Evolutionary conservation across 306 rosid species (phyloP), one percentile per base, ranked within the genome.

Genomic region (Parietaria judaica): DNA sequence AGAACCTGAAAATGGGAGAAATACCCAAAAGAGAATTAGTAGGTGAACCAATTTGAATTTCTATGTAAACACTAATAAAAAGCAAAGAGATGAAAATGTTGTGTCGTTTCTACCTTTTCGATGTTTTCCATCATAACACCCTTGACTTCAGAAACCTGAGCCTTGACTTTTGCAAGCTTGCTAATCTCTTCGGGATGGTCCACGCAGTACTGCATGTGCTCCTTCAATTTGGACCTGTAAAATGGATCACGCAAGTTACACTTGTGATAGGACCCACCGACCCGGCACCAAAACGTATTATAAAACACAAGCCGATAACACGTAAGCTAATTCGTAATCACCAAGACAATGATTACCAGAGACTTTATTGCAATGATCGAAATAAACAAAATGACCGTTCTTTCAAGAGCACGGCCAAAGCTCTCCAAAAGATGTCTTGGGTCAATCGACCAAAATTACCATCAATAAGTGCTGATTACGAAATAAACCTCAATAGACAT

Each of bases 51-150:
- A n/a, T 31, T 17, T 7, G 12, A 23, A 23, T 15, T 38, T 5
- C 8, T 3, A 44, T 3, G 14, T 7, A 5, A 56, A 41, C 14
- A 38, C 11, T 41, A 37, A 52, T 7, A 16, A 63, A 46, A 51
- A 58, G 64, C 43, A 54, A 60, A 13, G 49, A 36, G 43, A 61
- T 48, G 35, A 61, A 49, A 23, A 12, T 15, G 14, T 23, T n/a
- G 9, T 45, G n/a, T 44, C 14, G 13, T 37, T 45, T 68, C 56
- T 72, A 70, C 96, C 94, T 92, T 88, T 68, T 88, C 99, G 66
- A 92, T 92, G 71, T 92, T 92, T 71, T 92, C 99, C 99, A 92
- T 88, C 99, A 92, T 92, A 54, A 92, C 99, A 76, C 96, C 96
- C 82, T 88, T 92, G 47, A 92, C 99, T 82, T 92, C 99, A 70